Base-by-base conservation (phyloP, 768 basidiomycete species). In the Tephrocybe sp. region DNA sequence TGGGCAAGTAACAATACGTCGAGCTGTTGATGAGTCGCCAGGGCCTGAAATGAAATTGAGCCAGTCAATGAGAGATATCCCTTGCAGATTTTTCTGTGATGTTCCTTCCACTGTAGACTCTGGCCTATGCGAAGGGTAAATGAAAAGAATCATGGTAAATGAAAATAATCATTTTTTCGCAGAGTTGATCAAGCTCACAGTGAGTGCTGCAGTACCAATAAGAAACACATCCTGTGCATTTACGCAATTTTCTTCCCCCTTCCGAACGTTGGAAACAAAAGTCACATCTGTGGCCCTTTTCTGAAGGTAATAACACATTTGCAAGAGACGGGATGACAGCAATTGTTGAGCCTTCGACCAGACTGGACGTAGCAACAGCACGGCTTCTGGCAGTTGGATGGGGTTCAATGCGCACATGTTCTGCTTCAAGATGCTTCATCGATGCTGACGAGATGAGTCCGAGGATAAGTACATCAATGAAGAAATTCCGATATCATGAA, bases 61-160 rank as follows among this genome's bases (percentile, higher is more conserved):
- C 74, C 66, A 7, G 64, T 66, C 55, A 74, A 87, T 7, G 60
- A 53, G 51, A 75, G 74, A 53, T 79, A 71, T 3, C 50, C 54
- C 59, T 79, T 86, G 78, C 89, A 92, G n/a, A 89, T 71, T 27
- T 73, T 77, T 53, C 73, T 81, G 61, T 92, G 89, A 59, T 79
- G 75, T 0, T 69, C 57, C 31, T 74, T 74, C 89, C 89, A 91
- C 46, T 89, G 81, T 27, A 61, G 41, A n/a, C 49, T 67, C 61
- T 92, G 89, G 66, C 88, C 88, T 91, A 61, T 11, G 24, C 24
- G 56, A 19, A 38, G 13, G n/a, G n/a, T n/a, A 44, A 3, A 33
- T 25, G 45, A 43, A 23, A 23, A 50, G 38, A 25, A 34, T 21
- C 25, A 25, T 21, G n/a, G n/a, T n/a, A 44, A 3, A 33, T 25